Base-by-base conservation (phyloP, 441 rosid species). In the Eutrema salsugineum region DNA sequence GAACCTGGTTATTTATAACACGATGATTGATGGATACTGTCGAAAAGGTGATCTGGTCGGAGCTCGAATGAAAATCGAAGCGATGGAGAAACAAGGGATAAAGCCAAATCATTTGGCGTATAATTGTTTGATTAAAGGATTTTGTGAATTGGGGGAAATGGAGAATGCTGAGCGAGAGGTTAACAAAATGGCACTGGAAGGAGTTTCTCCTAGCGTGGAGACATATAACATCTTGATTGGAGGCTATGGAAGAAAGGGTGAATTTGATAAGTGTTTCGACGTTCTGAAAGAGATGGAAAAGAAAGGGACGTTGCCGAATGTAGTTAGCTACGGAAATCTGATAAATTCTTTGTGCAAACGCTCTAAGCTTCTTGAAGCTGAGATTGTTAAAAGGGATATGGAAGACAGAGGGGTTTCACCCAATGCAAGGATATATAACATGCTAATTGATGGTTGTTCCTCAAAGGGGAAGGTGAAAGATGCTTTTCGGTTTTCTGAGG, bases 201-300 rank as follows among this genome's bases (percentile, higher is more conserved):
- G 88, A 56, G 77, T 86, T 59, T 51, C 73, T 28, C 89, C 97
- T 17, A 81, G 59, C 62, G 75, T 86, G 27, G 86, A 79, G 81
- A 91, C 94, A 2, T 84, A 78, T 60, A 91, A 89, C 77, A 84
- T 79, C 48, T 70, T 89, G 44, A 86, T 93, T 36, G 73, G 86
- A 60, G 97, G 97, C 5, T 93, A 87, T 44, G 98, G 98, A 64
- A 80, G 72, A 68, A 70, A 83, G 70, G 28, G 86, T 76, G 53
- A 51, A 58, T 87, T 84, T 36, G 91, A 87, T 40, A 86, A 77
- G 81, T 93, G 96, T 72, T 87, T 88, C 43, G 82, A 81, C 67
- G 40, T 87, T 74, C 87, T 89, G 22, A 91, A 87, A 80, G 89
- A 86, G 70, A 93, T 93, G 96, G 97, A 89, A 78, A 77, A 73